Percentiles rank a stretch among this genome's conserved stretches.
Conservation (phyloP, 352 stramenopile species). For the Pythium angustatum region DNA sequence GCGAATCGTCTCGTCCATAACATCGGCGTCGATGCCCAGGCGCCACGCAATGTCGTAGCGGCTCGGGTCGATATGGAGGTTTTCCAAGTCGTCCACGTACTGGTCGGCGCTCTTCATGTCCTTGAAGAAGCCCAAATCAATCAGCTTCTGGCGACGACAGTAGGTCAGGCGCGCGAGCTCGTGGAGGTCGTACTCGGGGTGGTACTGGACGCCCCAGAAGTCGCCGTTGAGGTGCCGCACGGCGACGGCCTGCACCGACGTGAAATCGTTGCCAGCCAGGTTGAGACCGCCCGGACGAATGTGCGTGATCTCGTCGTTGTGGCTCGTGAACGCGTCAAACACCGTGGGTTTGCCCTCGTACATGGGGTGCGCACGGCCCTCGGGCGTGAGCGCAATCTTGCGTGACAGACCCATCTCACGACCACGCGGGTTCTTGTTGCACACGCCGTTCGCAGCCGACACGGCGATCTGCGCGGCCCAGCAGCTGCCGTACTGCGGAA, state of each 20-base stretch:
- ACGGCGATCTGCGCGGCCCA: slow-evolving; percentile 83
- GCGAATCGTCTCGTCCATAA: slow-evolving; percentile 79
- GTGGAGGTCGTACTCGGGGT: slow-evolving; percentile 83
- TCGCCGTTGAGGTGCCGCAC: slow-evolving; percentile 76
- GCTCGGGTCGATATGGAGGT: slow-evolving; percentile 63
- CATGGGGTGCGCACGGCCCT: slow-evolving; percentile 78
- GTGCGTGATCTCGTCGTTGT: slow-evolving; percentile 84
- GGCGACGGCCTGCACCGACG: slow-evolving; percentile 68
- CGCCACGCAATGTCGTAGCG: slow-evolving; percentile 81
- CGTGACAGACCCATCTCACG: slow-evolving; percentile 77
- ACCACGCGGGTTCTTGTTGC: slow-evolving; percentile 61
- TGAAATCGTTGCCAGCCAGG: slow-evolving; percentile 71
- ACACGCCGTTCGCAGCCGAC: slow-evolving; percentile 58
- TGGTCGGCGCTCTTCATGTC: slow-evolving; percentile 68
- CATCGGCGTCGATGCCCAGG: slow-evolving; percentile 72
- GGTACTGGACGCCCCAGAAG: slow-evolving; percentile 86
- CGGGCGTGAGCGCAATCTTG: slow-evolving; percentile 75
- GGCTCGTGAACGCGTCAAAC: slow-evolving; percentile 81
- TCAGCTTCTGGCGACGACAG: slow-evolving; percentile 65
- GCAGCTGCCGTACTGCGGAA: slow-evolving; percentile 81
- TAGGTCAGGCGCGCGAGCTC: slow-evolving; percentile 76
- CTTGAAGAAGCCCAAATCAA: slow-evolving; percentile 69
- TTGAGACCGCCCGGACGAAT: slow-evolving; percentile 57
- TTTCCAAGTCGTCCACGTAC: slow-evolving; percentile 78
- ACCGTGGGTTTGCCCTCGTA: slow-evolving; percentile 79